Percentiles rank a stretch among this genome's conserved stretches.
Evolutionary conservation across 2,329 filamentous ascomycete genomes (phyloP).

Genomic region (Trichoderma koningiopsis): DNA sequence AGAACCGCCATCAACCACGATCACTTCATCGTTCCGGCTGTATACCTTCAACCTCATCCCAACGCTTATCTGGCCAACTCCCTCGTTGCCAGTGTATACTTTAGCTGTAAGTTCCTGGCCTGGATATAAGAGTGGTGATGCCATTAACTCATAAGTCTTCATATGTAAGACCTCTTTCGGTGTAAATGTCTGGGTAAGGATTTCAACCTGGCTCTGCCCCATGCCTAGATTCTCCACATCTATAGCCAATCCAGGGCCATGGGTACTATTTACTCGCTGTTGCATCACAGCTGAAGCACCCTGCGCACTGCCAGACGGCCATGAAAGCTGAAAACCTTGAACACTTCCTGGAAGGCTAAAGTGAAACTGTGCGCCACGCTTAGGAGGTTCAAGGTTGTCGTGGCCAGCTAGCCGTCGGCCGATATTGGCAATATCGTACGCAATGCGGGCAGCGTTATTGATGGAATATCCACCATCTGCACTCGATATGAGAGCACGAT

Average conservation of each 20-base stretch:
- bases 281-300: neutral
- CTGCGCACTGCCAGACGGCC: slow-evolving; percentile 25
- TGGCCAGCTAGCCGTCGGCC: slow-evolving; percentile 34
- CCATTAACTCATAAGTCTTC: slow-evolving; percentile 26
- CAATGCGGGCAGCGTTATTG: slow-evolving; percentile 40
- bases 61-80: neutral
- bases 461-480: slow-evolving; percentile 42
- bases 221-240: neutral
- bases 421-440: slow-evolving; percentile 36
- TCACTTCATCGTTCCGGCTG: slow-evolving; percentile 11
- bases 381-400: slow-evolving; percentile 31
- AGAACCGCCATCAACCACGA: neutral
- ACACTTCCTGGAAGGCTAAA: slow-evolving; percentile 42
- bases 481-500: slow-evolving; percentile 40
- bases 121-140: slow-evolving; percentile 26
- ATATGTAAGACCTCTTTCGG: slow-evolving; percentile 22
- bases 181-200: slow-evolving; percentile 25
- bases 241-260: slow-evolving; percentile 17
- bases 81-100: neutral
- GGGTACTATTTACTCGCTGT: neutral
- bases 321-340: slow-evolving; percentile 36
- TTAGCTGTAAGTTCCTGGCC: slow-evolving; percentile 18
- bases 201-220: slow-evolving; percentile 9
- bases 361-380: slow-evolving; percentile 42
- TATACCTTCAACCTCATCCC: slow-evolving; percentile 19